Evolutionary conservation across 352 stramenopile genomes (phyloP).

Genomic region (Phytophthora podocarpi): DNA sequence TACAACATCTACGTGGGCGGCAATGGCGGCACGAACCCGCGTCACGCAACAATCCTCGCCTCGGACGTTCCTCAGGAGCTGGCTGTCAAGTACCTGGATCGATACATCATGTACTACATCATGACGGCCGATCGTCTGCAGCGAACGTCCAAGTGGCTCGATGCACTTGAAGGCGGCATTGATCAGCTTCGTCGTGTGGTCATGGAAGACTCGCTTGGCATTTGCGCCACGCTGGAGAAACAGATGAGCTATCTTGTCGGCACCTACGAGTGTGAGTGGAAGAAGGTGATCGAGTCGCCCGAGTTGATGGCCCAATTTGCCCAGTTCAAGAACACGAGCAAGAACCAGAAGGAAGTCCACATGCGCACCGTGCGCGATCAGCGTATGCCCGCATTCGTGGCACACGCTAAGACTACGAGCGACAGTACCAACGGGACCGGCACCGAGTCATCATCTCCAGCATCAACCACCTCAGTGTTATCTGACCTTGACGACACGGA

Average conservation of each 20-base stretch:
- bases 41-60: constrained; percentile 73
- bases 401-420: constrained; percentile 58
- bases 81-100: constrained; percentile 88
- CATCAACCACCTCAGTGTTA: constrained; percentile 30
- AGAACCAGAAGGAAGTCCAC: constrained; percentile 63
- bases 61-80: constrained; percentile 58
- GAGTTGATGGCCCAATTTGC: constrained; percentile 82
- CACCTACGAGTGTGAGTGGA: constrained; percentile 95
- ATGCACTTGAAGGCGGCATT: constrained; percentile 75
- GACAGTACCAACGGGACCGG: constrained; percentile 52
- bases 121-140: constrained; percentile 74
- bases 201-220: constrained; percentile 91
- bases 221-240: constrained; percentile 73
- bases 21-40: constrained; percentile 87
- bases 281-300: constrained; percentile 89
- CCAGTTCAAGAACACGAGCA: constrained; percentile 92
- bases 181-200: constrained; percentile 66
- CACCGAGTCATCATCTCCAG: constrained; percentile 43
- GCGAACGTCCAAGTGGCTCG: constrained; percentile 90
- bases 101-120: constrained; percentile 94
- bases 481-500: constrained; percentile 31
- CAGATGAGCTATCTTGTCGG: constrained; percentile 91
- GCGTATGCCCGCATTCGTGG: constrained; percentile 65
- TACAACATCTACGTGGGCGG: constrained; percentile 93
- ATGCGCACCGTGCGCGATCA: constrained; percentile 85